Evolutionary conservation across 129 eudicot species (phyloP).

Genomic region (Flaveria ramosissima): DNA sequence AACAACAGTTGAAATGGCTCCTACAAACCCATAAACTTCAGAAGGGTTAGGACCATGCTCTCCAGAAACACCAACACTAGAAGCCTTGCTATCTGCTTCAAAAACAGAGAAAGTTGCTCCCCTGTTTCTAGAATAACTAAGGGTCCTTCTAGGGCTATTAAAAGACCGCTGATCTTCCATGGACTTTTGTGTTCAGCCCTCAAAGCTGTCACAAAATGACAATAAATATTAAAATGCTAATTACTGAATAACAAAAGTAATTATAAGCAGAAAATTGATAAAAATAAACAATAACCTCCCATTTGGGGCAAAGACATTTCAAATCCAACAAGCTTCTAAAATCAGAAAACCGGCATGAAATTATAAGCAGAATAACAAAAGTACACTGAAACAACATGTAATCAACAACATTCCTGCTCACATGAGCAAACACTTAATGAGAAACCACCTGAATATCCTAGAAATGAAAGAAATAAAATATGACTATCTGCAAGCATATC

Average conservation of each 20-base stretch:
- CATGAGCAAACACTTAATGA: too few species aligned
- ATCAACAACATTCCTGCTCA: too few species aligned
- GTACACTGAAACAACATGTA: too few species aligned
- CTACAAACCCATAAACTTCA: slow-evolving; percentile 96
- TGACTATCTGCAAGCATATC: neutral
- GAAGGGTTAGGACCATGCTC: slow-evolving; percentile 84
- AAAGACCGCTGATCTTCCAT: slow-evolving; percentile 63
- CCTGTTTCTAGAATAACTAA: slow-evolving; percentile 68
- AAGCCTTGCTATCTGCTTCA: slow-evolving; percentile 54
- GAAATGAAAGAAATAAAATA: too few species aligned
- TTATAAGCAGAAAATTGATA: too few species aligned
- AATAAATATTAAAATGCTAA: neutral
- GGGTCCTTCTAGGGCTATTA: slow-evolving; percentile 80
- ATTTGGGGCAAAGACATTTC: neutral
- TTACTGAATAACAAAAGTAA: too few species aligned
- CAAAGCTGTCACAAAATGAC: slow-evolving; percentile 1
- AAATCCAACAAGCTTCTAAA: neutral
- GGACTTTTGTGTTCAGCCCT: slow-evolving; percentile 23
- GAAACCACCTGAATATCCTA: too few species aligned
- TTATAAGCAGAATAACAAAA: neutral
- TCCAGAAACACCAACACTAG: slow-evolving; percentile 64
- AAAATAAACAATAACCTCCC: too few species aligned
- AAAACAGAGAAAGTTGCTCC: slow-evolving; percentile 55
- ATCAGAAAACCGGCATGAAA: neutral
- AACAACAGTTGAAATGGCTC: slow-evolving; percentile 83